Percentiles rank a stretch among this genome's conserved stretches.
Conservation (phyloP, 371 early-diverging fungal species). For the Ecytonucleospora hepatopenaei region DNA sequence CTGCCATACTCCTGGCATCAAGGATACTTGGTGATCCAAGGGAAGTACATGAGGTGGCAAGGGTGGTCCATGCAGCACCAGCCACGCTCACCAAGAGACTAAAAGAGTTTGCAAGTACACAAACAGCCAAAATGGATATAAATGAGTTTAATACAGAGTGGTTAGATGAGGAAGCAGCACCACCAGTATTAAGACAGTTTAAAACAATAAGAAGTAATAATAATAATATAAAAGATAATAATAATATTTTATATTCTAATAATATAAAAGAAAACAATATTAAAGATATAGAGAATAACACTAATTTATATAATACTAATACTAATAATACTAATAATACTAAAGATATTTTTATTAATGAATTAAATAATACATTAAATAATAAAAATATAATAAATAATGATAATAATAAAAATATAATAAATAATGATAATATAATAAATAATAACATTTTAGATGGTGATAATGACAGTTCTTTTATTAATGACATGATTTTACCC, state of each 20-base stretch:
- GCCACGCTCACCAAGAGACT: slow-evolving; percentile 73
- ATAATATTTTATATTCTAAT: no score
- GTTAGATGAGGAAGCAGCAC: slow-evolving; percentile 73
- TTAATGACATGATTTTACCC: slow-evolving; percentile 36
- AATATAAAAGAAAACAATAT: not conserved
- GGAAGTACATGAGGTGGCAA: slow-evolving; percentile 70
- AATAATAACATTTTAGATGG: no score
- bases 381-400: no score
- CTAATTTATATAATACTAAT: no score
- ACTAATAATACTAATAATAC: not conserved
- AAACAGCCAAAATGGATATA: slow-evolving; percentile 69
- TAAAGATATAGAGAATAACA: not conserved
- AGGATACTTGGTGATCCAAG: slow-evolving; percentile 79
- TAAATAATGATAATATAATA: slow-evolving; percentile 18
- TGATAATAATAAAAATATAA: no score
- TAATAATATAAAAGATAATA: no score
- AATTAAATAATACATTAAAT: not conserved
- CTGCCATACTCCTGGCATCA: slow-evolving; percentile 76
- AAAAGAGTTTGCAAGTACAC: slow-evolving; percentile 73
- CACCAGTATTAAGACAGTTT: slow-evolving; percentile 62
- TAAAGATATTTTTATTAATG: not conserved
- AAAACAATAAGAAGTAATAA: slow-evolving; percentile 50
- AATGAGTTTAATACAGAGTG: slow-evolving; percentile 72
- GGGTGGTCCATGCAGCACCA: slow-evolving; percentile 78
- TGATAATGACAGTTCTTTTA: slow-evolving; percentile 9